Evolutionary conservation across 2,329 filamentous ascomycete genomes (phyloP), one percentile per base, ranked within the genome.

Genomic region (Tolypocladium pustulatum): DNA sequence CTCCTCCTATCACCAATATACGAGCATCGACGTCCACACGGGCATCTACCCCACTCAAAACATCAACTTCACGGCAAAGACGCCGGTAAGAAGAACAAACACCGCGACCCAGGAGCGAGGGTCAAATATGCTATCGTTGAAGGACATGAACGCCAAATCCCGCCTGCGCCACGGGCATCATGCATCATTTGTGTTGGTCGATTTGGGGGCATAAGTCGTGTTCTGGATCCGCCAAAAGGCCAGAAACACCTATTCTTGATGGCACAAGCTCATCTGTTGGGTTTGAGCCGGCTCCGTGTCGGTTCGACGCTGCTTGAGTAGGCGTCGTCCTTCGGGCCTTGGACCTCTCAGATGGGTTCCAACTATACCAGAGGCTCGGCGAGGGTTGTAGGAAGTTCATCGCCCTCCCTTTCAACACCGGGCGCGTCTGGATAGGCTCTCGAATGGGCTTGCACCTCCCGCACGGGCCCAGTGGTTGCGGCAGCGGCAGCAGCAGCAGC

Each of bases 391-490:
- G 15, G 3, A 5, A 17, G 3, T 30, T 12, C 22, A 38, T 37
- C 34, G 4, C 7, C n/a, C 13, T 22, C 22, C 41, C 15, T n/a
- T 40, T 57, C 55, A 46, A n/a, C 30, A 25, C 56, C 54, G 25
- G 43, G 25, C 32, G 41, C 46, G n/a, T 53, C 25, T 22, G 34
- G 22, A 10, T n/a, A 6, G 27, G 4, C 34, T 15, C 20, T 7
- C 27, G 41, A 43, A 20, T 46, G 25, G 4, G 41, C n/a, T 12
- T 72, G 66, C 3, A 65, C 52, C 12, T 22, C 49, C 3, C 30
- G 20, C 30, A 34, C 20, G 8, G 46, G 46, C 46, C 32, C 46
- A 4, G 15, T 27, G 4, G 27, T 5, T 20, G 17, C 10, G 3
- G 40, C 8, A 25, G 37, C 22, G 25, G 15, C 46, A 2, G 30